Percentiles rank a stretch among this genome's conserved stretches.
Evolutionary conservation across 1,284 basidiomycete species (phyloP).

Genomic region (Heterobasidion annosum): DNA sequence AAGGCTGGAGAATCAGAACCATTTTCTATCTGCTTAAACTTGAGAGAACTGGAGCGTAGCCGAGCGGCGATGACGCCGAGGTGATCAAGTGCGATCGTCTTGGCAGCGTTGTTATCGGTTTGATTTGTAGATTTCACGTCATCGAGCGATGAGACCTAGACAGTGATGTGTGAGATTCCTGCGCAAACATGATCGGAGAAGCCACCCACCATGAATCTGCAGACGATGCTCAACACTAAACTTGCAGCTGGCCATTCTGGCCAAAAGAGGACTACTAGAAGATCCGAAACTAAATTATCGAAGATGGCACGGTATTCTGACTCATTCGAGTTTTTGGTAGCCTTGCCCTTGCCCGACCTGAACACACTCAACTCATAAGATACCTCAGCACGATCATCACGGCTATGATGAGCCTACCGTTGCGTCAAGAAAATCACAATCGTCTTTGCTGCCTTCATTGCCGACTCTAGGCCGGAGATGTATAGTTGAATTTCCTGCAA

Average conservation of each 20-base stretch:
- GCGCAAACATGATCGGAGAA: background rate
- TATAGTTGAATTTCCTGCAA: slow-evolving; percentile 63
- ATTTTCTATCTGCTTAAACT: slow-evolving; percentile 29
- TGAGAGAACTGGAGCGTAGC: slow-evolving; percentile 54
- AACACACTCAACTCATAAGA: slow-evolving; percentile 11
- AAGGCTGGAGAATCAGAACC: slow-evolving; percentile 16
- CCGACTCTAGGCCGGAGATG: slow-evolving; percentile 61
- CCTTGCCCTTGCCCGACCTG: slow-evolving; percentile 73
- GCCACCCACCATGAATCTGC: slow-evolving; percentile 70
- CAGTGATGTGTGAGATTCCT: background rate
- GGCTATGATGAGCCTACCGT: slow-evolving; percentile 29
- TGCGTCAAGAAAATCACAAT: slow-evolving; percentile 83
- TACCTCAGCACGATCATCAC: background rate
- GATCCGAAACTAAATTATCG: slow-evolving; percentile 82
- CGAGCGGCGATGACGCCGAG: slow-evolving; percentile 86
- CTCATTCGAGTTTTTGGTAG: slow-evolving; percentile 82
- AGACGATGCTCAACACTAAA: slow-evolving; percentile 69
- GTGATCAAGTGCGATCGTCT: slow-evolving; percentile 87
- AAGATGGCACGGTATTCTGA: slow-evolving; percentile 88
- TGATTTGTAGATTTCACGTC: slow-evolving; percentile 64
- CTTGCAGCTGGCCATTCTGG: slow-evolving; percentile 96
- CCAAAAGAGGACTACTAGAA: slow-evolving; percentile 85
- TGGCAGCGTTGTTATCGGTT: slow-evolving; percentile 73
- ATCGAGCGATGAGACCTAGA: slow-evolving; percentile 61
- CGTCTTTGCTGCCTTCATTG: slow-evolving; percentile 75